phyloP scores from a whole-genome alignment of 2,329 filamentous ascomycete genomes.

The Stagonosporopsis cucurbitacearum region DNA sequence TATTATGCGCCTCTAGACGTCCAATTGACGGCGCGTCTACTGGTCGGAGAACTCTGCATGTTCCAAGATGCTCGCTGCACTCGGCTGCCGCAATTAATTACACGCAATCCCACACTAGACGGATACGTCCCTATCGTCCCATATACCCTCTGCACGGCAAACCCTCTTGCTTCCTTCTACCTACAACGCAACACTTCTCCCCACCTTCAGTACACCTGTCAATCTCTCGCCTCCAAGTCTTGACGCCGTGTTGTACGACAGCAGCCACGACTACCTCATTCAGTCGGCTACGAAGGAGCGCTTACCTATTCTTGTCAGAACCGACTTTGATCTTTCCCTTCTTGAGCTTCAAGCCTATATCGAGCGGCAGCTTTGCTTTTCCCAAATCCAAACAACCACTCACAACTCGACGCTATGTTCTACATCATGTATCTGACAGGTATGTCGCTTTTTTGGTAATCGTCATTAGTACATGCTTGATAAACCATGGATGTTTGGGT shows the following conservation, averaged over 20 bases:
- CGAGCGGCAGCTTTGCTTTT: constrained; percentile 30
- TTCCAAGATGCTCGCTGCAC: constrained; percentile 48
- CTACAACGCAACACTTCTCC: constrained; percentile 40
- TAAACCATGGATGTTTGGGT: not conserved
- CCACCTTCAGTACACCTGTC: constrained; percentile 46
- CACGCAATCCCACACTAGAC: constrained; percentile 48
- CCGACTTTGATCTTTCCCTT: constrained; percentile 31
- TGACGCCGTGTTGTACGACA: constrained; percentile 47
- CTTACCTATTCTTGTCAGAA: constrained; percentile 43
- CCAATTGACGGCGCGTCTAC: constrained; percentile 60
- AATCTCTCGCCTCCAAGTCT: constrained; percentile 45
- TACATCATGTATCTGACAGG: constrained; percentile 55
- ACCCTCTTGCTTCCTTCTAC: constrained; percentile 46
- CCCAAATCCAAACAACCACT: constrained; percentile 29
- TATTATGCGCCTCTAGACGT: constrained; percentile 46
- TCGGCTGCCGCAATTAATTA: constrained; percentile 51
- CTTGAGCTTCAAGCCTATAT: constrained; percentile 35
- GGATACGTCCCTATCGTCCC: constrained; percentile 44
- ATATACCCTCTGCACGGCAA: constrained; percentile 47
- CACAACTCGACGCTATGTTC: constrained; percentile 44
- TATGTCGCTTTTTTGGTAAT: constrained; percentile 35
- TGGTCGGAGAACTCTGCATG: constrained; percentile 55
- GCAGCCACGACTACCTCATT: constrained; percentile 44
- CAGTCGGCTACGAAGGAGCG: constrained; percentile 42
- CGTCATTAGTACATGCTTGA: not conserved